Base-by-base conservation (phyloP, 2,329 filamentous ascomycete species). In the Biscogniauxia sp. region DNA sequence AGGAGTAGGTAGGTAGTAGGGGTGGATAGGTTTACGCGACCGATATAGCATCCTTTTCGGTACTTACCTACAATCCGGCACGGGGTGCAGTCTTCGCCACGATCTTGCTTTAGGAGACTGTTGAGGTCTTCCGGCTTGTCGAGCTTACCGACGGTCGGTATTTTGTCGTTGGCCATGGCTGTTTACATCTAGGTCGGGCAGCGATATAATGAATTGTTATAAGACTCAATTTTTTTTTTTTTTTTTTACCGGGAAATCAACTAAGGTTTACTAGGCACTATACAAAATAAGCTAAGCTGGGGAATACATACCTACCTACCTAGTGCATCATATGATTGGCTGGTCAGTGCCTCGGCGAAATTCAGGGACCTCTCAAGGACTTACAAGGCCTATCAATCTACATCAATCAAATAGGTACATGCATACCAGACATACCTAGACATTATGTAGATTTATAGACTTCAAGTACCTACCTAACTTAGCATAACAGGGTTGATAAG, bases 31-130 rank as follows among this genome's bases (percentile, higher is more conserved):
- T 52, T 59, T n/a, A 45, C n/a, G 37, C 37, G 37, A 45, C 15
- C 15, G 37, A n/a, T 45, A 45, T 45, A 2, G 37, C 37, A 6
- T 5, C 7, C 37, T 45, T 45, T 45, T 45, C 37, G 6, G 37
- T 23, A 79, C 82, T 70, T 77, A 92, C 91, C 91, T 57, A 92
- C 80, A 28, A 92, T 75, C 70, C 84, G 85, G 78, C 91, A 95
- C 37, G 88, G 79, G 50, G 86, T 78, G 74, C 91, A 94, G 76
- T 94, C 86, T 51, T 88, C 83, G 61, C 78, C 81, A 23, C 82
- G 79, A 69, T 86, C 84, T 68, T 82, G 73, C 61, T 82, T 82
- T 41, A 87, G 75, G 50, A 87, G 77, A 20, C 79, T 84, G 64
- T 90, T 76, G 55, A 86, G 81, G 62, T 84, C 84, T 72, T 89